These are phyloP conservation scores for Furcasterigmium furcatum DNA, from an alignment of 2,329 filamentous ascomycete species.

Conservation along the genomic window DNA sequence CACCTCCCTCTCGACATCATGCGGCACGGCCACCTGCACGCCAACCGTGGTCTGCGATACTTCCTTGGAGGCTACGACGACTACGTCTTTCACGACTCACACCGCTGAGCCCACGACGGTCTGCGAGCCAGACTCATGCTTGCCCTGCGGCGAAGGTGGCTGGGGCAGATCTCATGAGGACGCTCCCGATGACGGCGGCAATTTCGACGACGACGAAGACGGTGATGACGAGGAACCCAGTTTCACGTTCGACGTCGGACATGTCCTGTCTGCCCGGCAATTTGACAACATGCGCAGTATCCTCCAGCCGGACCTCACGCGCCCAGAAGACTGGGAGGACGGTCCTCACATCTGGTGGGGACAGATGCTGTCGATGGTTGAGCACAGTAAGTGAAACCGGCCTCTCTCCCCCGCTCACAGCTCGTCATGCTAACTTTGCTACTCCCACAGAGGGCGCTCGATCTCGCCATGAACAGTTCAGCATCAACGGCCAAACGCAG, in stretches of 20 bases:
- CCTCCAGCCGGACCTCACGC: background rate
- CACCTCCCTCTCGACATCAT: background rate
- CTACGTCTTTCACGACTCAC: background rate
- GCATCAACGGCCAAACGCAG: background rate
- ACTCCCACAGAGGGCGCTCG: background rate
- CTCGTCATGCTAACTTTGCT: background rate
- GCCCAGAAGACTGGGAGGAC: background rate
- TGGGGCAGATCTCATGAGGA: background rate
- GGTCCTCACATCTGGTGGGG: constrained; percentile 1
- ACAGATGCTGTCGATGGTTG: background rate
- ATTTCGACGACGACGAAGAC: background rate
- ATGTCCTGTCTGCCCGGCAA: background rate
- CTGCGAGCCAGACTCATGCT: background rate
- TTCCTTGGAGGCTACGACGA: background rate
- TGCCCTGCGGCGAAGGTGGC: background rate
- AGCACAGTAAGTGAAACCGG: background rate
- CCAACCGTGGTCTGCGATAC: background rate
- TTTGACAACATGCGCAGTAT: background rate
- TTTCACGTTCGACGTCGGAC: background rate
- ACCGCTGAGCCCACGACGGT: background rate
- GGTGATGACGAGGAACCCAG: background rate
- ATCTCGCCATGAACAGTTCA: background rate
- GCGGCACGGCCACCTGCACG: background rate
- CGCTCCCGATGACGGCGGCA: background rate
- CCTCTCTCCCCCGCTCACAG: background rate